Base-by-base conservation (phyloP, 2,329 filamentous ascomycete genomes). In the Trichoderma harzianum region DNA sequence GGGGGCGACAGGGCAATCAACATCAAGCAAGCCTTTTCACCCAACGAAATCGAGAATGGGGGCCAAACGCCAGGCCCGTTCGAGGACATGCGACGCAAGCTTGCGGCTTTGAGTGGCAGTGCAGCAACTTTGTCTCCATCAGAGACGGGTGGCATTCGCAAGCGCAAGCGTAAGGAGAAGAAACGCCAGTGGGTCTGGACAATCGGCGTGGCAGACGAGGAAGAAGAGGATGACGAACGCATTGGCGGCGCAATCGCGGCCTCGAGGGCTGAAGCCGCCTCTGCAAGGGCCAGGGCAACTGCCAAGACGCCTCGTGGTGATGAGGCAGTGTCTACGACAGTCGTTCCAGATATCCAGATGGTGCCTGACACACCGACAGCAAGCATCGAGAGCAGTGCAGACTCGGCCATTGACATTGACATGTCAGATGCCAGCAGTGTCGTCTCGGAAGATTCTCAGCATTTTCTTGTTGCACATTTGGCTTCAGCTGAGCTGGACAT, bases 171-270 rank as follows among this genome's bases (percentile, higher is more conserved):
- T 36, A 83, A 83, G 77, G 89, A 91, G 74, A 90, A 89, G 84
- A 90, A 87, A 79, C 83, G 89, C 14, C 86, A 86, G 57, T 91
- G 89, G 89, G 87, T 89, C 43, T 91, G 89, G 89, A 91, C 89
- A 1, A 90, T 91, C 58, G 87, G 86, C 3, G 84, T 85, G 72
- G 86, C 87, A 1, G 84, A 84, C 2, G 83, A 85, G 8, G 83
- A 82, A 3, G 82, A 81, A 7, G 80, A 84, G 16, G 81, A 83
- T 16, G 81, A 84, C 62, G 81, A 83, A 70, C 80, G 82, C 36
- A 78, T 84, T 5, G 83, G 82, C 43, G 84, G 82, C 1, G 83
- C 84, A 3, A 79, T 85, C 24, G 80, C 82, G 16, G 83, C 84
- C 7, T 73, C 84, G 5, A 78, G 82, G 21, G 78, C 78, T 18